A percentile compares a stretch with the other conserved stretches of the same genome.
Evolutionary conservation across 306 rosid species (phyloP).

Genomic region (Clitoria ternatea): DNA sequence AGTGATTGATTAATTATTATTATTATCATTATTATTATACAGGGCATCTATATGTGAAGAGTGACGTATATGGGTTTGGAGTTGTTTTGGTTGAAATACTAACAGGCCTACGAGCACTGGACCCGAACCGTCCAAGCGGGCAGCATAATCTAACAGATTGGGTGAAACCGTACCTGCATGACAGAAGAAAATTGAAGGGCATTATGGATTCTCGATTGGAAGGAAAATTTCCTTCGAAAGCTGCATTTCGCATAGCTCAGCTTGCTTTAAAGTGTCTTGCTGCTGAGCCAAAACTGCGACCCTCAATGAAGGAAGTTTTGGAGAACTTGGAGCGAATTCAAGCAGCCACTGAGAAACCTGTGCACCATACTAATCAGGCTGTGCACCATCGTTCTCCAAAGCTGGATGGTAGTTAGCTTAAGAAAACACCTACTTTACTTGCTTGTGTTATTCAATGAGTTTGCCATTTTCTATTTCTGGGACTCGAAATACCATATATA

Average conservation of each 20-base stretch:
- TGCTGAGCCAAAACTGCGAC: slow-evolving; percentile 74
- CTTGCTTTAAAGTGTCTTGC: slow-evolving; percentile 74
- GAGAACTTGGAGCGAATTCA: slow-evolving; percentile 60
- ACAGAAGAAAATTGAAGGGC: slow-evolving; percentile 64
- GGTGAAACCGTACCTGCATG: slow-evolving; percentile 69
- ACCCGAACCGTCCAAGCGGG: slow-evolving; percentile 65
- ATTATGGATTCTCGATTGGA: slow-evolving; percentile 70
- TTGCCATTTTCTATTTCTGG: slow-evolving; percentile 10
- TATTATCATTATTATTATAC: too few species aligned
- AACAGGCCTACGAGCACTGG: slow-evolving; percentile 71
- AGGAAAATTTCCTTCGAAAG: slow-evolving; percentile 75
- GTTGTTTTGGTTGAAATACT: slow-evolving; percentile 86
- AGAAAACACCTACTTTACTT: background rate
- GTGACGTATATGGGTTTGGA: slow-evolving; percentile 93
- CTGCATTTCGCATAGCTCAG: slow-evolving; percentile 64
- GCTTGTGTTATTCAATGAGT: background rate
- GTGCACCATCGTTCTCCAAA: slow-evolving; percentile 57
- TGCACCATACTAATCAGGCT: slow-evolving; percentile 47
- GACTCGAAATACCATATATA: slow-evolving; percentile 4
- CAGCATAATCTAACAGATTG: slow-evolving; percentile 65
- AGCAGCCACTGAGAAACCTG: slow-evolving; percentile 42
- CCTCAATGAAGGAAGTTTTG: slow-evolving; percentile 82
- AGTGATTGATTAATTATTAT: too few species aligned
- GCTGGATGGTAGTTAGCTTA: background rate
- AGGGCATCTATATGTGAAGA: slow-evolving; percentile 93